A percentile compares a stretch with the other conserved stretches of the same genome.
Evolutionary conservation across 139 green algal genomes (phyloP).

Genomic region (Closterium sp.): DNA sequence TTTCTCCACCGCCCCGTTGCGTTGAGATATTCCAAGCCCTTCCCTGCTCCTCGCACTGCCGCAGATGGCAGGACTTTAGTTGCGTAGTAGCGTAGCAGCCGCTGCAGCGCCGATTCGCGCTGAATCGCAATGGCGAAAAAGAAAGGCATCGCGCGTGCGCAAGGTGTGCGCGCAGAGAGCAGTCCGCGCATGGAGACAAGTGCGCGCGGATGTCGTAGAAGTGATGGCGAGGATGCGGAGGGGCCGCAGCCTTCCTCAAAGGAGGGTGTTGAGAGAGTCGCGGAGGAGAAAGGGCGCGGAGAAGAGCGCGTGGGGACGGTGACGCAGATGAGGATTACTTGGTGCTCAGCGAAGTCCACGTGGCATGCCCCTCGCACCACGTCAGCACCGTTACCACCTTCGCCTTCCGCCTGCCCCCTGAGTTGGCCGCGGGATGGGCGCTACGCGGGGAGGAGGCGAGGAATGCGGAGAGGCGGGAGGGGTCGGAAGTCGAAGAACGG

Average conservation of each 20-base stretch:
- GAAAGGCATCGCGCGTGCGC: neutral
- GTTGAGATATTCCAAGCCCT: too few species aligned
- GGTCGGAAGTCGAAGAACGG: neutral
- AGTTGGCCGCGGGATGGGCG: too few species aligned
- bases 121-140: neutral
- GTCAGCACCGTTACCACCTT: neutral
- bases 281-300: neutral
- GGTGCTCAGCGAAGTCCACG: neutral
- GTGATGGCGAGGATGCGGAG: too few species aligned
- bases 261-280: neutral
- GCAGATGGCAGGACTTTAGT: too few species aligned
- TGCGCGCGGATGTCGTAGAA: too few species aligned
- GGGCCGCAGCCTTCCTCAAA: neutral
- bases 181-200: neutral
- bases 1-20: neutral
- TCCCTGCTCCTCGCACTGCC: too few species aligned
- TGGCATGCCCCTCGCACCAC: neutral
- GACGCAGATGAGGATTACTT: neutral
- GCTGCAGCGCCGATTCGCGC: neutral
- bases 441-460: neutral
- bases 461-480: neutral
- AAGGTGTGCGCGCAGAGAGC: neutral
- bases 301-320: neutral
- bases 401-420: neutral
- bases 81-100: neutral